Conservation (phyloP, 345 rosid genomes). For the Eucalyptus caleyi region DNA sequence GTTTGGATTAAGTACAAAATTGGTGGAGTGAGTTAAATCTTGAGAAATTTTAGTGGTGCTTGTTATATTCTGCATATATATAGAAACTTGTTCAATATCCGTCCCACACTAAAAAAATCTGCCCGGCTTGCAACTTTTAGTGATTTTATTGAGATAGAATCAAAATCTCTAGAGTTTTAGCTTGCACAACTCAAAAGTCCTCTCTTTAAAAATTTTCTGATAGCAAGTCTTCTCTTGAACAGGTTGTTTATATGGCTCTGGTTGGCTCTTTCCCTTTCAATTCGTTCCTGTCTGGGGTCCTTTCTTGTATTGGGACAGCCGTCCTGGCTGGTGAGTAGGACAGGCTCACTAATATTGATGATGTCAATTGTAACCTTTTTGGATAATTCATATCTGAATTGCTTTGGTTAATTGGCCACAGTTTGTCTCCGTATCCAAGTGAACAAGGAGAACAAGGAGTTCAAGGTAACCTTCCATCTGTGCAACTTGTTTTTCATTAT, state of each 20-base stretch:
- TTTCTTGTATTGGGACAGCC: slow-evolving; percentile 92
- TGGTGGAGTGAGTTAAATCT: neutral
- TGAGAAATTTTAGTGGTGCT: neutral
- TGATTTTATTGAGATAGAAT: neutral
- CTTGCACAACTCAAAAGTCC: neutral
- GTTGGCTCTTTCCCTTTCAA: slow-evolving; percentile 99
- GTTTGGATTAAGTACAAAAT: neutral
- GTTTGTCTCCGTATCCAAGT: slow-evolving; percentile 99
- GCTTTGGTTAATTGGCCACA: slow-evolving; percentile 6
- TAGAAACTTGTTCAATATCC: neutral
- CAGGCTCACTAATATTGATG: slow-evolving; percentile 5
- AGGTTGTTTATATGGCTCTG: slow-evolving; percentile 91
- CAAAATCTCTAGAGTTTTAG: neutral
- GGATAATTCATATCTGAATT: neutral
- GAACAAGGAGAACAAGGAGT: slow-evolving; percentile 97
- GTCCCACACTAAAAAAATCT: neutral
- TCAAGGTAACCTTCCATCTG: neutral
- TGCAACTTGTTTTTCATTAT: neutral
- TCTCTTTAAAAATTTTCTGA: neutral
- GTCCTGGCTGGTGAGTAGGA: slow-evolving; percentile 95
- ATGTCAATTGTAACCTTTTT: neutral
- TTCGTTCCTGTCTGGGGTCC: slow-evolving; percentile 98
- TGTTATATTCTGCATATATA: neutral
- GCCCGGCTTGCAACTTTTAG: slow-evolving; percentile 38
- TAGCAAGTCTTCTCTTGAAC: neutral